A percentile compares a stretch with the other conserved stretches of the same genome.
Evolutionary conservation across 371 early-diverging fungal genomes (phyloP).

Genomic region (Mucor piriformis): DNA sequence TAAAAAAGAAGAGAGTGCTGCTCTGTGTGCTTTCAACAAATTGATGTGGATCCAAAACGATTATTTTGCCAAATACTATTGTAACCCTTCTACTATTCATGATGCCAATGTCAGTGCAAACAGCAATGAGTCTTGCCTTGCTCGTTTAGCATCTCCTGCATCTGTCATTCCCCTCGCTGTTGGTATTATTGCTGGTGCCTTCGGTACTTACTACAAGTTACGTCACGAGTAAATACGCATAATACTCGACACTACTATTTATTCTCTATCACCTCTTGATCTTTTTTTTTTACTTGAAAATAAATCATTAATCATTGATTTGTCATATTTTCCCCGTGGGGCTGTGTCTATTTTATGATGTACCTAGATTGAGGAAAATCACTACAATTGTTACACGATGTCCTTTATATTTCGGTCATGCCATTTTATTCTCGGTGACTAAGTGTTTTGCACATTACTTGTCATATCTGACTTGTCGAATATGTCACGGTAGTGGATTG

Average conservation of each 20-base stretch:
- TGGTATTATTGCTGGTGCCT: conserved; percentile 36
- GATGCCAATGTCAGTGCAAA: background rate
- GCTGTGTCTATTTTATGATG: no score
- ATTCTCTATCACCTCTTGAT: no score
- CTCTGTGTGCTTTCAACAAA: conserved; percentile 79
- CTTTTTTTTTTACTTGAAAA: background rate
- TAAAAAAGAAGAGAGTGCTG: conserved; percentile 56
- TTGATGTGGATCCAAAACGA: conserved; percentile 90
- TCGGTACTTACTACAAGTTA: conserved; percentile 28
- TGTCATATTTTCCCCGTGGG: no score
- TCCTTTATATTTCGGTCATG: no score
- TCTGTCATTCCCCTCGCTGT: conserved; percentile 29
- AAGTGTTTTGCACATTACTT: no score
- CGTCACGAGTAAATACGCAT: background rate
- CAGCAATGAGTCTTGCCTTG: background rate
- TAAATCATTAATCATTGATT: no score
- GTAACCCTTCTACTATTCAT: conserved; percentile 34
- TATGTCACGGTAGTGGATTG: no score
- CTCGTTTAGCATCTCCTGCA: conserved; percentile 9
- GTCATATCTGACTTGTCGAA: no score
- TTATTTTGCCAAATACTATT: conserved; percentile 80
- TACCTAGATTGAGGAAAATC: no score
- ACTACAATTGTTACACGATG: no score
- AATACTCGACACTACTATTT: background rate
- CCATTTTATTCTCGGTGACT: no score